Percentiles rank a stretch among this genome's conserved stretches.
These are phyloP conservation scores for Acer negundo DNA, from an alignment of 345 rosid genomes.

Conservation along the genomic window DNA sequence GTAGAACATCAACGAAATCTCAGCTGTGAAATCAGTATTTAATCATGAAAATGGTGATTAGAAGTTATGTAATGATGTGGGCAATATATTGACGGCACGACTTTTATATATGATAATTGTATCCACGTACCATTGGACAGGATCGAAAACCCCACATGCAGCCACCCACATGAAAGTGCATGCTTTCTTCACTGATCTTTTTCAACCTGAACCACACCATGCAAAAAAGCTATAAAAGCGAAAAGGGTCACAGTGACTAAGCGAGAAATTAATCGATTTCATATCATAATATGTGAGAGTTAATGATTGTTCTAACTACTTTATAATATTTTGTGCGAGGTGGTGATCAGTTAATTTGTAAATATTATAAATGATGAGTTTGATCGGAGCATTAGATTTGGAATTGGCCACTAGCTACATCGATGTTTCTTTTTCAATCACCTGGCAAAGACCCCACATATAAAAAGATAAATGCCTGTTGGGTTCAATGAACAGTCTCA, in stretches of 20 bases:
- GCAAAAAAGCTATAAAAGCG: not conserved
- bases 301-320: not conserved
- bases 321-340: not conserved
- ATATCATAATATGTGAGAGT: not conserved
- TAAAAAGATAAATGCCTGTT: conserved; percentile 7
- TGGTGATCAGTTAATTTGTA: not conserved
- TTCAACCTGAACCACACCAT: conserved; percentile 4
- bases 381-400: not conserved
- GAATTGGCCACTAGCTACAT: not conserved
- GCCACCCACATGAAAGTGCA: conserved; percentile 1
- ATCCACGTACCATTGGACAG: not conserved
- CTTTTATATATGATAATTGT: conserved; percentile 10
- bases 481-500: conserved; percentile 26
- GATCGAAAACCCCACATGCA: conserved; percentile 8
- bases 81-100: conserved; percentile 2
- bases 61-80: conserved; percentile 15
- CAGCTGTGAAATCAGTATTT: not conserved
- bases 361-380: not conserved
- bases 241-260: conserved; percentile 5
- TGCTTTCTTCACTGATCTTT: conserved; percentile 9
- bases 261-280: not conserved
- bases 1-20: no score
- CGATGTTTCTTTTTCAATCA: not conserved
- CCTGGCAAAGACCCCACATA: not conserved
- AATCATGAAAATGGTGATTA: conserved; percentile 14